A percentile compares a stretch with the other conserved stretches of the same genome.
These are phyloP conservation scores for Aspergillus floridensis DNA, from an alignment of 2,329 filamentous ascomycete genomes.

Conservation along the genomic window DNA sequence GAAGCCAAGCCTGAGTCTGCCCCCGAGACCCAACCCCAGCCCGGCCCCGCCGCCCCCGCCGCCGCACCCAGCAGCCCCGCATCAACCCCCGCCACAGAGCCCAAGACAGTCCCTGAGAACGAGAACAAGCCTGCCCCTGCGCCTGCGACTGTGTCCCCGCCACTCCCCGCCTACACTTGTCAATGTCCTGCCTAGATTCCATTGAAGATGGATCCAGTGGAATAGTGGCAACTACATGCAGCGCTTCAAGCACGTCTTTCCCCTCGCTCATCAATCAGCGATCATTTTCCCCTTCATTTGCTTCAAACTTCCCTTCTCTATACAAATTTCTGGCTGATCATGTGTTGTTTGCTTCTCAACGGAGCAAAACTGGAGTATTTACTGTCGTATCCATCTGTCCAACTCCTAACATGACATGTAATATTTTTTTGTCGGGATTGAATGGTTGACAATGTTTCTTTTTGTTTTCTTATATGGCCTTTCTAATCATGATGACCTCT, in stretches of 20 bases:
- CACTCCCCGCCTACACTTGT: conserved; percentile 8
- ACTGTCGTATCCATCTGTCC: too few relatives aligned
- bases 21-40: background rate
- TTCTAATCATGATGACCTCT: too few relatives aligned
- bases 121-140: background rate
- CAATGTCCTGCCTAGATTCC: conserved; percentile 1
- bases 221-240: too few relatives aligned
- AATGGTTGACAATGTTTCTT: too few relatives aligned
- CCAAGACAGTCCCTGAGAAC: background rate
- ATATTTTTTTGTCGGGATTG: too few relatives aligned
- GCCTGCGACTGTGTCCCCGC: background rate
- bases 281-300: too few relatives aligned
- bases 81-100: background rate
- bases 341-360: background rate
- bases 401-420: too few relatives aligned
- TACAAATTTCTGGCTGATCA: background rate
- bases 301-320: background rate
- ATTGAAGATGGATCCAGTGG: too few relatives aligned
- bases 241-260: too few relatives aligned
- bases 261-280: too few relatives aligned
- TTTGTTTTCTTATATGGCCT: too few relatives aligned
- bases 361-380: background rate
- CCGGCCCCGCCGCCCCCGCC: background rate
- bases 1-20: conserved; percentile 7
- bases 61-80: too few relatives aligned